Evolutionary conservation across 768 basidiomycete species (phyloP).

Genomic region (Mycena leptocephala): DNA sequence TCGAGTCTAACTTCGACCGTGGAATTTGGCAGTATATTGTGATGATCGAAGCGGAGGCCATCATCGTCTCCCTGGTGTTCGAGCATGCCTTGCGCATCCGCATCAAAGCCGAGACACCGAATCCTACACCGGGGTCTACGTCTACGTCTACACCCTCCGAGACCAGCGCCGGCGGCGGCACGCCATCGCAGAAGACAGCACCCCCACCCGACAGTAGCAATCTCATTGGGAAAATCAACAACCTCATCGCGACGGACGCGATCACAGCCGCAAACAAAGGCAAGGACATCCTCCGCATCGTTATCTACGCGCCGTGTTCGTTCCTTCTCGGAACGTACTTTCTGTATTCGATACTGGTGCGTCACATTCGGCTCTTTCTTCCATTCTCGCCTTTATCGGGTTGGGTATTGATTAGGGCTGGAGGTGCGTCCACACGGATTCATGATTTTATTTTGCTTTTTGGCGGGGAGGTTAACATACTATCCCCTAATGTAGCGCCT

Average conservation of each 20-base stretch:
- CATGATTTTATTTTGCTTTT: constrained; percentile 30
- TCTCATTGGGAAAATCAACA: constrained; percentile 83
- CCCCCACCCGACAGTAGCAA: constrained; percentile 50
- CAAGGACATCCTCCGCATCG: constrained; percentile 15
- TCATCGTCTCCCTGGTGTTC: constrained; percentile 59
- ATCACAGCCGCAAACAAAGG: constrained; percentile 3
- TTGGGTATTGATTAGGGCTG: constrained; percentile 56
- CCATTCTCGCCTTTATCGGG: constrained; percentile 42
- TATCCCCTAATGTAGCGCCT: too few relatives aligned
- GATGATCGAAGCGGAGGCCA: constrained; percentile 51
- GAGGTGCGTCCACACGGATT: constrained; percentile 50
- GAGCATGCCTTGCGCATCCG: constrained; percentile 73
- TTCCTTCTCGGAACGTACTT: constrained; percentile 39
- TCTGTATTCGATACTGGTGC: constrained; percentile 53
- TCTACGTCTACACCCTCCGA: neutral
- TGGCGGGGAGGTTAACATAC: constrained; percentile 24
- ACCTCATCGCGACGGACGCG: constrained; percentile 77
- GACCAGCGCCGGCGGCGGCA: neutral
- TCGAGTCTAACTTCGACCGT: too few relatives aligned
- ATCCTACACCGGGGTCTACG: neutral
- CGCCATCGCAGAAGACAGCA: constrained; percentile 3
- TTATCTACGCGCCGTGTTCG: constrained; percentile 23
- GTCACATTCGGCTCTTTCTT: constrained; percentile 36
- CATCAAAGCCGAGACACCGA: constrained; percentile 54
- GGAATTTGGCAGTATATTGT: constrained; percentile 22